phyloP scores from a whole-genome alignment of 441 rosid genomes.

The Viola pubescens region DNA sequence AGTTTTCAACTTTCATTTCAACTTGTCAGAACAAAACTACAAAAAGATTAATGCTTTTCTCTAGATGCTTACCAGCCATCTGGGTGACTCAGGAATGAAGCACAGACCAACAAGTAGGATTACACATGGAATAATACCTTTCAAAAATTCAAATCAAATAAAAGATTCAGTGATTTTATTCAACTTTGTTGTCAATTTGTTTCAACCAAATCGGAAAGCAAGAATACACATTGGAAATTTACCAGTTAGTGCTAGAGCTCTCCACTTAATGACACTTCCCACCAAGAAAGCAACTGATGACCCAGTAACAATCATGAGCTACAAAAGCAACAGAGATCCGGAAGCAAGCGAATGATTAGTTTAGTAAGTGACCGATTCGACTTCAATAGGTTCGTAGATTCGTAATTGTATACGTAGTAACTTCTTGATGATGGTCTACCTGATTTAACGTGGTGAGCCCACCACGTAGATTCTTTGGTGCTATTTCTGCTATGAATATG shows the following conservation, averaged over 20 bases:
- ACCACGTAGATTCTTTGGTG: conserved; percentile 85
- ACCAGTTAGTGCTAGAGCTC: conserved; percentile 77
- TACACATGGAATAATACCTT: conserved; percentile 70
- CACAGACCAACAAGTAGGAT: conserved; percentile 57
- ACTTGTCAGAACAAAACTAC: not conserved
- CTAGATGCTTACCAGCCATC: conserved; percentile 70
- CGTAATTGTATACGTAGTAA: too few species aligned
- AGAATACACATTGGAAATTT: conserved; percentile 11
- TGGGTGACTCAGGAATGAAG: conserved; percentile 81
- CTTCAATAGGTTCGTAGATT: not conserved
- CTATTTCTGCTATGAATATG: conserved; percentile 76
- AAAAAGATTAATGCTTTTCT: not conserved
- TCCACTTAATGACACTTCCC: conserved; percentile 70
- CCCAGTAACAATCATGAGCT: conserved; percentile 76
- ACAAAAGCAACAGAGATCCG: conserved; percentile 16
- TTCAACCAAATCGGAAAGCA: not conserved
- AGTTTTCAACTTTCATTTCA: conserved; percentile 1
- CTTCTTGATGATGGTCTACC: conserved; percentile 20
- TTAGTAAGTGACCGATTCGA: not conserved
- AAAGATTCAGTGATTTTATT: conserved; percentile 14
- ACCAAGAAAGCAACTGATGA: conserved; percentile 53
- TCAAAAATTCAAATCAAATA: conserved; percentile 11
- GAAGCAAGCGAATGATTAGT: not conserved
- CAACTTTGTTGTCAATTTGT: too few species aligned
- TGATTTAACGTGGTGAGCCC: conserved; percentile 80